Conservation (phyloP, 768 basidiomycete species). For the Pleurotus cornucopiae region DNA sequence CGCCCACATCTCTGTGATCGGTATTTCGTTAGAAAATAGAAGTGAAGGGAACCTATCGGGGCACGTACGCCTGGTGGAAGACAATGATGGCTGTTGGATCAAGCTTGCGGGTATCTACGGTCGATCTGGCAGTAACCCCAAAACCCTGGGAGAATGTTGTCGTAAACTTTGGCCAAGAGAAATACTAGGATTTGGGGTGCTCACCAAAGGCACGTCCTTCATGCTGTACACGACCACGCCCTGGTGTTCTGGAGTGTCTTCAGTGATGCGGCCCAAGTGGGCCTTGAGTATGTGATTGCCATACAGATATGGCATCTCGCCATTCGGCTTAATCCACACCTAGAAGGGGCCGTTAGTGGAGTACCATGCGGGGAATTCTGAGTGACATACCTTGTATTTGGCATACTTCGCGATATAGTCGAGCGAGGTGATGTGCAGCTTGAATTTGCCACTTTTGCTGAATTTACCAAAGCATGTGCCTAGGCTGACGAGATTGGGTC, state of each 20-base stretch:
- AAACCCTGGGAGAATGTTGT: constrained; percentile 65
- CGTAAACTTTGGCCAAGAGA: background rate
- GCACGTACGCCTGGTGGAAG: constrained; percentile 91
- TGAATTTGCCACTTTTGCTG: constrained; percentile 96
- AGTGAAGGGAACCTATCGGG: background rate
- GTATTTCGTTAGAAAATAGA: constrained; percentile 7
- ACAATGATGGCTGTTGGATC: constrained; percentile 97
- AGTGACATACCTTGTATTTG: constrained; percentile 80
- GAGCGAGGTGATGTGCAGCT: constrained; percentile 89
- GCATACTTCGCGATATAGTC: constrained; percentile 95
- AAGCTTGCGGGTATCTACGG: constrained; percentile 92
- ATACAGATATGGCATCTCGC: constrained; percentile 99
- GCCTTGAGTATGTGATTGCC: constrained; percentile 99
- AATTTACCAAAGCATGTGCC: constrained; percentile 99
- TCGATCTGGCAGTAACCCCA: constrained; percentile 94
- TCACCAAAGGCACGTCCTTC: constrained; percentile 88
- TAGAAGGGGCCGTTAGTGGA: constrained; percentile 22
- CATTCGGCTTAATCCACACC: constrained; percentile 99
- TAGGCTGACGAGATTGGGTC: constrained; percentile 86
- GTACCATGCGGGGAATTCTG: background rate
- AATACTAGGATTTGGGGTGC: constrained; percentile 17
- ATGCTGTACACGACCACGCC: constrained; percentile 97
- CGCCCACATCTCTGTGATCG: constrained; percentile 81
- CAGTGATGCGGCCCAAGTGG: constrained; percentile 97
- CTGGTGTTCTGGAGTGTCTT: constrained; percentile 98